phyloP scores from a whole-genome alignment of 176 grass and related monocot genomes.

The Musa troglodytarum region DNA sequence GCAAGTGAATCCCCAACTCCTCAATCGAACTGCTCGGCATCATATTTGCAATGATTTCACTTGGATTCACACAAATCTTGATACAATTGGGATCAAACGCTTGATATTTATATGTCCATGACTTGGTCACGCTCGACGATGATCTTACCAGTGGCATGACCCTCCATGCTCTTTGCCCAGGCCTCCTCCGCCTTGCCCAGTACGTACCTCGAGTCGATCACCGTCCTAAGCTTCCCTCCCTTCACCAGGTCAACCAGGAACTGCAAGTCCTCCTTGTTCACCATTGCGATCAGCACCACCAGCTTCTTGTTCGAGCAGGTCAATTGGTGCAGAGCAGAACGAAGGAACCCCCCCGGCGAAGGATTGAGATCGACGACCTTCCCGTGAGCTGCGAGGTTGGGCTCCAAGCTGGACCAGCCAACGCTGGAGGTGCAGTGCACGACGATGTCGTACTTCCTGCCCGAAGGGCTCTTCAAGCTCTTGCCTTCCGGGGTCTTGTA shows the following conservation, averaged over 20 bases:
- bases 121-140: conserved; percentile 24
- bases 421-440: conserved; percentile 43
- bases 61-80: no score
- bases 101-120: neutral
- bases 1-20: no score
- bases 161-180: conserved; percentile 63
- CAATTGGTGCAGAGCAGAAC: conserved; percentile 25
- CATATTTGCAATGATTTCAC: no score
- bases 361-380: conserved; percentile 52
- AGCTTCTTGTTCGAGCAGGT: conserved; percentile 34
- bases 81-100: no score
- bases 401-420: conserved; percentile 38
- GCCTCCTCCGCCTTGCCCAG: conserved; percentile 34
- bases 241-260: conserved; percentile 48
- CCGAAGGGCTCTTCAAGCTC: conserved; percentile 37
- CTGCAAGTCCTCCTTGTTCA: conserved; percentile 37
- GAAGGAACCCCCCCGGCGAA: conserved; percentile 5
- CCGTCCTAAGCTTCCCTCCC: conserved; percentile 43
- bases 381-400: conserved; percentile 23
- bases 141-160: conserved; percentile 60
- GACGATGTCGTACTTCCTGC: conserved; percentile 47
- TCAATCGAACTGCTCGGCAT: no score
- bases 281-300: conserved; percentile 28
- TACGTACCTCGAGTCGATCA: conserved; percentile 40
- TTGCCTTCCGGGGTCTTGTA: conserved; percentile 48